Percentiles rank a stretch among this genome's conserved stretches.
These are phyloP conservation scores for Nakazawaea wyomingensis DNA, from an alignment of 805 yeast genomes.

Conservation along the genomic window DNA sequence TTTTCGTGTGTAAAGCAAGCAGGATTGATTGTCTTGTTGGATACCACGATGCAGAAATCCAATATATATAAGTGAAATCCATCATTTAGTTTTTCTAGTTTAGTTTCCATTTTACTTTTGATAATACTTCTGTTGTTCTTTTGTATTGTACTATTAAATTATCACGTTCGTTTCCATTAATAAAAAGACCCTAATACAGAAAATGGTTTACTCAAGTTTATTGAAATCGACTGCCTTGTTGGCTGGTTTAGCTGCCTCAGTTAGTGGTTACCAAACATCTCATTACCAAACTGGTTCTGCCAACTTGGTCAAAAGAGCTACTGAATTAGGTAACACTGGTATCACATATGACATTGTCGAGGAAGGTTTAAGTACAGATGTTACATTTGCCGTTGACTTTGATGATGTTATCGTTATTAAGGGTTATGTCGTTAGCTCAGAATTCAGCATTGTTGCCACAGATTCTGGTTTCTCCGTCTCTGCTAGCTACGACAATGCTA, in stretches of 20 bases:
- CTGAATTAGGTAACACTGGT: conserved; percentile 13
- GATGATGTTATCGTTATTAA: conserved; percentile 11
- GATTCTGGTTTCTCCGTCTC: conserved; percentile 11
- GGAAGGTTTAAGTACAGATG: conserved; percentile 8
- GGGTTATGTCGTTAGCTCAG: conserved; percentile 11
- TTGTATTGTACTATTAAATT: too few relatives aligned
- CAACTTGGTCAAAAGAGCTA: conserved; percentile 11
- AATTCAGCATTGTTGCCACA: conserved; percentile 5
- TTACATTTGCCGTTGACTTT: conserved; percentile 9
- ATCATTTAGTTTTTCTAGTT: too few relatives aligned
- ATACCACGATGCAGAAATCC: too few relatives aligned
- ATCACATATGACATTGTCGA: conserved; percentile 8
- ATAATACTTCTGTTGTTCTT: too few relatives aligned
- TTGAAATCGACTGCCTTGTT: conserved; percentile 9
- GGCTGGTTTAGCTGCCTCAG: conserved; percentile 9
- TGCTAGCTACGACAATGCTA: conserved; percentile 8
- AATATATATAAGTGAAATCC: too few relatives aligned
- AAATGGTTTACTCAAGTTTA: conserved; percentile 10
- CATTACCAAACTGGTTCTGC: conserved; percentile 1
- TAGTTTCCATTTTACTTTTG: too few relatives aligned
- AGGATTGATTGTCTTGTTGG: too few relatives aligned
- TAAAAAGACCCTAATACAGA: not conserved
- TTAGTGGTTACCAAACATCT: conserved; percentile 1
- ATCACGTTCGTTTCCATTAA: not conserved
- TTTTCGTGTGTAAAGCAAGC: too few relatives aligned